phyloP scores from a whole-genome alignment of 2,329 filamentous ascomycete species.

The Lachnellula willkommii region DNA sequence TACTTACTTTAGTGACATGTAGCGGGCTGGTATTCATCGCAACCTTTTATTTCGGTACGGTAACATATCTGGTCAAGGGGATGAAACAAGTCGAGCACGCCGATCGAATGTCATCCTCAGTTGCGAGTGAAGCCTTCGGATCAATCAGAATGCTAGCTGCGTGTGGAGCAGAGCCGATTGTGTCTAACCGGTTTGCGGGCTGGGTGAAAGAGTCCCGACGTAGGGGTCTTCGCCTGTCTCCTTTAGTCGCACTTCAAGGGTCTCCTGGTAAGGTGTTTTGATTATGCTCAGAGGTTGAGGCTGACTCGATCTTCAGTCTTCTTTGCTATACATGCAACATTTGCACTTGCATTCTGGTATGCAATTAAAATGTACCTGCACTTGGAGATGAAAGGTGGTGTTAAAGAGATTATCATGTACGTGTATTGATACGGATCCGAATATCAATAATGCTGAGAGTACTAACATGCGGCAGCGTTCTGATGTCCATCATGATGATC shows the following conservation, averaged over 20 bases:
- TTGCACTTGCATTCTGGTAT: constrained; percentile 57
- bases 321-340: constrained; percentile 35
- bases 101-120: constrained; percentile 48
- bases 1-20: constrained; percentile 52
- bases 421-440: constrained; percentile 19
- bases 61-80: constrained; percentile 51
- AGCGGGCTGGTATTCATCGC: constrained; percentile 51
- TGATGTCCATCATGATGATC: constrained; percentile 23
- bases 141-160: constrained; percentile 56
- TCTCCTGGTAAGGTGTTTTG: constrained; percentile 31
- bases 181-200: constrained; percentile 45
- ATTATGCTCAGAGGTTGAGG: too few species aligned
- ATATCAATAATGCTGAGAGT: not conserved
- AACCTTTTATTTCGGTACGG: constrained; percentile 40
- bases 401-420: constrained; percentile 52
- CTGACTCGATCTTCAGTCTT: constrained; percentile 27
- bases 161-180: constrained; percentile 52
- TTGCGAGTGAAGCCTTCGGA: constrained; percentile 54
- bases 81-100: constrained; percentile 40
- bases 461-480: constrained; percentile 7
- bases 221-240: constrained; percentile 38
- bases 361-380: constrained; percentile 46
- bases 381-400: constrained; percentile 38
- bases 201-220: constrained; percentile 47
- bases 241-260: constrained; percentile 48